Percentiles rank a stretch among this genome's conserved stretches.
These are phyloP conservation scores for Pelargonium citronellum DNA, from an alignment of 441 rosid species.

Conservation along the genomic window DNA sequence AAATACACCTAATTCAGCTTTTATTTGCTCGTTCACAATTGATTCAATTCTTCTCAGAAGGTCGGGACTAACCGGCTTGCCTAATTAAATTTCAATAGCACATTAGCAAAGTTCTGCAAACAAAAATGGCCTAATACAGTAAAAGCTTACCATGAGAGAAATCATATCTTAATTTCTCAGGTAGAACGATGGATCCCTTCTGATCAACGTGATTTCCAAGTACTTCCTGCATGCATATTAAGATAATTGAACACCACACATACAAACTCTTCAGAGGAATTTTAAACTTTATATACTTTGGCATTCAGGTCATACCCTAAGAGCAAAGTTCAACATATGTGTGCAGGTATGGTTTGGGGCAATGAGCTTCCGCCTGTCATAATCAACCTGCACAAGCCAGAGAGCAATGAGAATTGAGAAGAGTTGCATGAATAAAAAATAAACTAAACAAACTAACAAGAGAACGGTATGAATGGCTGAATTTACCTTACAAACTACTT, in stretches of 20 bases:
- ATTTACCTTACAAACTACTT: constrained; percentile 74
- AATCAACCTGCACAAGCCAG: constrained; percentile 61
- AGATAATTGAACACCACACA: constrained; percentile 5
- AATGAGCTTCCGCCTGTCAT: constrained; percentile 72
- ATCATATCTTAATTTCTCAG: constrained; percentile 92
- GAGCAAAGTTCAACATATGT: constrained; percentile 95
- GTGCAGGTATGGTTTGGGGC: constrained; percentile 98
- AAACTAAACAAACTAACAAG: constrained; percentile 14
- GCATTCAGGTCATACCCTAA: constrained; percentile 47
- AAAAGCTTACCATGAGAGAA: constrained; percentile 79
- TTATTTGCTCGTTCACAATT: constrained; percentile 84
- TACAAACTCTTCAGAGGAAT: neutral
- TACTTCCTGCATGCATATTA: constrained; percentile 57
- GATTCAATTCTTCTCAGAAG: constrained; percentile 68
- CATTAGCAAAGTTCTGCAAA: constrained; percentile 15
- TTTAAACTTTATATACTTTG: neutral
- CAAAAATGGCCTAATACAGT: constrained; percentile 10
- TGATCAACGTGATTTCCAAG: constrained; percentile 95
- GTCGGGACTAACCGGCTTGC: constrained; percentile 77
- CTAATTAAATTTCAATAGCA: constrained; percentile 35
- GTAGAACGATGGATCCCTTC: constrained; percentile 96
- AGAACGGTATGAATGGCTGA: neutral
- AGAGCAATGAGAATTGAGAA: constrained; percentile 11
- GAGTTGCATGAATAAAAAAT: neutral
- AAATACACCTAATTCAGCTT: constrained; percentile 76